Evolutionary conservation across 768 basidiomycete species (phyloP).

Genomic region (Amanita subjunquillea): DNA sequence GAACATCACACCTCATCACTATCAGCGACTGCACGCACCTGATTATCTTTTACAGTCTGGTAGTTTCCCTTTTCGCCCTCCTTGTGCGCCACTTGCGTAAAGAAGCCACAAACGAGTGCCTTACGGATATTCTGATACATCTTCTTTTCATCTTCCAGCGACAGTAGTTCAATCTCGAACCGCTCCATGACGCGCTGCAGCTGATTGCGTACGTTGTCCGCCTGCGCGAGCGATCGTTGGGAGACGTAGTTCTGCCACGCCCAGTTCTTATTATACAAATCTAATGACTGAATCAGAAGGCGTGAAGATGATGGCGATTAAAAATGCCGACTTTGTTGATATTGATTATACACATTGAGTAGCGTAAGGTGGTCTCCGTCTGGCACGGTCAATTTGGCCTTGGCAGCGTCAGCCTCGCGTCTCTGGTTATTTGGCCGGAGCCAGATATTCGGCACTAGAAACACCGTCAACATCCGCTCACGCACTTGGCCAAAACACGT

Average conservation of each 20-base stretch:
- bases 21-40: slow-evolving; percentile 31
- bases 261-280: slow-evolving; percentile 78
- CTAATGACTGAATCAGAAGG: slow-evolving; percentile 22
- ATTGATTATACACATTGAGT: slow-evolving; percentile 92
- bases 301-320: neutral
- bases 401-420: slow-evolving; percentile 89
- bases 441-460: slow-evolving; percentile 85
- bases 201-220: slow-evolving; percentile 89
- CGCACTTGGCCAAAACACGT: slow-evolving; percentile 10
- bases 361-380: slow-evolving; percentile 95
- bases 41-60: slow-evolving; percentile 90
- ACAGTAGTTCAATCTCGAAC: slow-evolving; percentile 69
- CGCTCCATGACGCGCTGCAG: slow-evolving; percentile 88
- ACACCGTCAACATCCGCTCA: neutral
- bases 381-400: slow-evolving; percentile 78
- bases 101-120: slow-evolving; percentile 86
- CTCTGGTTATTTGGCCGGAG: slow-evolving; percentile 79
- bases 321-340: slow-evolving; percentile 56
- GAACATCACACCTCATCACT: neutral
- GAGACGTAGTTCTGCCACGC: slow-evolving; percentile 87
- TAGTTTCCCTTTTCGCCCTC: slow-evolving; percentile 87
- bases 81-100: slow-evolving; percentile 96
- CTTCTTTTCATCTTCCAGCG: slow-evolving; percentile 57
- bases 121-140: slow-evolving; percentile 67
- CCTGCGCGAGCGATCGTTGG: slow-evolving; percentile 37